Evolutionary conservation across 768 basidiomycete species (phyloP).

Genomic region (Candolleomyces eurysporus): DNA sequence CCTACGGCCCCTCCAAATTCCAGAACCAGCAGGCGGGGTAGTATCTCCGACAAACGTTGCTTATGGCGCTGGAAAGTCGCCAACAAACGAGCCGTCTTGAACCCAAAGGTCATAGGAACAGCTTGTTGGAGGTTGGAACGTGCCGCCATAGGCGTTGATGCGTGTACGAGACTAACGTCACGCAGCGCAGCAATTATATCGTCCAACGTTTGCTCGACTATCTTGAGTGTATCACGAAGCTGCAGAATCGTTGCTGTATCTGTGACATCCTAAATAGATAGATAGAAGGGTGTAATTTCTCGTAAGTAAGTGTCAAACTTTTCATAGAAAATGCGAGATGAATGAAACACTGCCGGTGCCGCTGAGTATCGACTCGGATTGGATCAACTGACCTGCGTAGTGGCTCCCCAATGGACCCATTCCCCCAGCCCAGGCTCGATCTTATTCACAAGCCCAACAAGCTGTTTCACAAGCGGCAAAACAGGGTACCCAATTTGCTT

Average conservation of each 20-base stretch:
- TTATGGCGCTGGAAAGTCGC: constrained; percentile 42
- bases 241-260: constrained; percentile 46
- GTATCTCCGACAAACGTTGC: constrained; percentile 34
- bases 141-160: constrained; percentile 41
- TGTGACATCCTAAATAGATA: constrained; percentile 40
- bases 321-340: background rate
- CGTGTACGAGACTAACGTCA: constrained; percentile 27
- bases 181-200: constrained; percentile 27
- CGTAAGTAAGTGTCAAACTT: background rate
- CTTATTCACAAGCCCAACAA: constrained; percentile 36
- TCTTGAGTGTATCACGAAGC: constrained; percentile 35
- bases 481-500: constrained; percentile 45
- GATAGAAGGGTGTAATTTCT: background rate
- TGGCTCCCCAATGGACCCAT: constrained; percentile 48
- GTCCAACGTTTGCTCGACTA: constrained; percentile 24
- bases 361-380: no score
- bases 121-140: constrained; percentile 49
- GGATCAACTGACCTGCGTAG: constrained; percentile 38
- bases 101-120: constrained; percentile 46
- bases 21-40: constrained; percentile 35
- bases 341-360: background rate
- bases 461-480: constrained; percentile 41
- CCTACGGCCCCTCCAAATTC: constrained; percentile 47
- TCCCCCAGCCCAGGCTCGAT: constrained; percentile 35
- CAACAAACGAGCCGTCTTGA: constrained; percentile 44